Percentiles rank a stretch among this genome's conserved stretches.
Conservation (phyloP, 768 basidiomycete genomes). For the Amanita jacksonii region DNA sequence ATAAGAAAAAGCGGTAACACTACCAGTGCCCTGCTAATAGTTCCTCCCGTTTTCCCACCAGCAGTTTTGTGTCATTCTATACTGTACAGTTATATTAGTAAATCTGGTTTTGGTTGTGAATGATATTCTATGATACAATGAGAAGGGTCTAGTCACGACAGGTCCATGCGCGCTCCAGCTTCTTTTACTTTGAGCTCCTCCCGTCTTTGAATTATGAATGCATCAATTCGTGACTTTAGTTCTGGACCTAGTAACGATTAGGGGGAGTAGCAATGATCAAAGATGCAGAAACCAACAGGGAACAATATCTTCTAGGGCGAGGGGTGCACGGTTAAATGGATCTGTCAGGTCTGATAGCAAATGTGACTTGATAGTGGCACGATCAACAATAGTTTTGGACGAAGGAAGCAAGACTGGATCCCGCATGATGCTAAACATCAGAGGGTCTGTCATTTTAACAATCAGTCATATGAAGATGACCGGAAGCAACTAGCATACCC, state of each 20-base stretch:
- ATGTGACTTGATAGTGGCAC: slow-evolving; percentile 91
- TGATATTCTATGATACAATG: not conserved
- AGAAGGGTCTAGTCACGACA: not conserved
- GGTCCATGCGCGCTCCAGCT: slow-evolving; percentile 2
- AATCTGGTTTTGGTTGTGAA: not conserved
- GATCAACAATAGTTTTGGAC: slow-evolving; percentile 71
- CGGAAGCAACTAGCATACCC: slow-evolving; percentile 38
- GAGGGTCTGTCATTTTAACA: slow-evolving; percentile 47
- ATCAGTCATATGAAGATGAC: slow-evolving; percentile 3
- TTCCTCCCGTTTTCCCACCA: no score
- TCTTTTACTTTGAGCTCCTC: slow-evolving; percentile 22
- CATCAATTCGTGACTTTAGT: slow-evolving; percentile 66
- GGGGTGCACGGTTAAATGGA: slow-evolving; percentile 89
- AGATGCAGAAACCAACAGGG: slow-evolving; percentile 43
- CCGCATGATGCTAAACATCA: slow-evolving; percentile 89
- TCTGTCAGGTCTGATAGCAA: slow-evolving; percentile 85
- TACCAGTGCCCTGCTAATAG: not conserved
- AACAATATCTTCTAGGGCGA: slow-evolving; percentile 69
- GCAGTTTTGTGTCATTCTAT: slow-evolving; percentile 2
- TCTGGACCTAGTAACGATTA: slow-evolving; percentile 39
- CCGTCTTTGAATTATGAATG: slow-evolving; percentile 53
- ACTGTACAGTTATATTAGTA: not conserved
- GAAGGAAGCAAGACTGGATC: slow-evolving; percentile 90
- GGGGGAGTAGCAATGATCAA: slow-evolving; percentile 8
- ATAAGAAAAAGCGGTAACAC: slow-evolving; percentile 29